Base-by-base conservation (phyloP, 306 rosid species). In the Aeschynomene evenia region DNA sequence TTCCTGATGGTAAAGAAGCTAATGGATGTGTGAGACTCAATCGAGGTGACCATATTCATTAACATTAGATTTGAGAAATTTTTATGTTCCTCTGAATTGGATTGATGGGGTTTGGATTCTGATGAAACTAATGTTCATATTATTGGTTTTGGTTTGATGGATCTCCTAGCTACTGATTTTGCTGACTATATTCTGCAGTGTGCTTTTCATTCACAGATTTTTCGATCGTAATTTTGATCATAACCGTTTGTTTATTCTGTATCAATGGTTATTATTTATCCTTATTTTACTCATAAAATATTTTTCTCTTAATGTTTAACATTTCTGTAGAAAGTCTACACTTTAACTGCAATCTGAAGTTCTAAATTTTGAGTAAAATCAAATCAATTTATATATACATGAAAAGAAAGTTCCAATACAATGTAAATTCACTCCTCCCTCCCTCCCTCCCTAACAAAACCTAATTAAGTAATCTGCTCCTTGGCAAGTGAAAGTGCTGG, bases 401-500 rank as follows among this genome's bases (percentile, higher is more conserved):
- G 31, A 2, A 18, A 5, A 34, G n/a, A 15, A 13, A 2, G n/a
- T n/a, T n/a, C 15, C 45, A 4, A n/a, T 0, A 33, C 24, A 31
- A 2, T 50, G 65, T 34, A 10, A 58, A 40, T n/a, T 51, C 15
- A 39, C 6, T 42, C 18, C 16, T 51, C 15, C 29, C 6, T 42
- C 18, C 16, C 46, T 5, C 28, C 59, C 28, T 52, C 33, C 71
- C 57, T 72, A 87, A 77, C 91, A 89, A 84, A 86, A 86, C 67
- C 54, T 74, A 73, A 89, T 82, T 43, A 75, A 56, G 57, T 85
- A 86, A 46, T 80, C 36, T 59, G 86, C 84, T 12, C 82, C 78
- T 5, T 73, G 26, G 80, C 92, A 89, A 54, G 92, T 83, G 56
- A 84, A 84, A 71, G 74, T 85, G 81, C 90, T 84, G 55, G 88